Evolutionary conservation across 345 rosid species (phyloP).

Genomic region (Odontarrhena argentea): DNA sequence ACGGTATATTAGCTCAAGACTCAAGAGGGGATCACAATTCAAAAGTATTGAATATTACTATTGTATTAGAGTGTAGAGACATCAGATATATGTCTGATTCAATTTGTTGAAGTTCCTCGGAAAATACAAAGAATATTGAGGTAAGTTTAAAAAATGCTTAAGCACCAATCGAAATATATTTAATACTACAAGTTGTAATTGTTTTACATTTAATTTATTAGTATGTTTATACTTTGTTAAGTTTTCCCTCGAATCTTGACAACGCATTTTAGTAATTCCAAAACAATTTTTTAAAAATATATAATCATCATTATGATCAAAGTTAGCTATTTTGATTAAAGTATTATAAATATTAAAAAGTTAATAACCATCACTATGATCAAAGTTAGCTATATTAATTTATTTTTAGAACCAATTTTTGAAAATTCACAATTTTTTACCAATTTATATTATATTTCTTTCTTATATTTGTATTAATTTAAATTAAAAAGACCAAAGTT

Average conservation of each 20-base stretch:
- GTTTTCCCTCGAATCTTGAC: neutral
- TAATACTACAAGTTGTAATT: slow-evolving; percentile 7
- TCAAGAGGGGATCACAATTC: slow-evolving; percentile 5
- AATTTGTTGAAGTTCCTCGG: slow-evolving; percentile 11
- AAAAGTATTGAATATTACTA: neutral
- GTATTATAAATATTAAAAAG: no score
- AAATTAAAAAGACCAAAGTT: neutral
- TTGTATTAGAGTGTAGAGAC: neutral
- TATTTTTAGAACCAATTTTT: no score
- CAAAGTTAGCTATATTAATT: no score
- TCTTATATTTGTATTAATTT: neutral
- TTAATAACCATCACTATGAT: no score
- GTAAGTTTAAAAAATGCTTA: neutral
- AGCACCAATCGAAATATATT: slow-evolving; percentile 8
- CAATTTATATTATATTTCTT: neutral
- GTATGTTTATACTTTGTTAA: neutral
- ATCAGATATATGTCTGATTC: slow-evolving; percentile 9
- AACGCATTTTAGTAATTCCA: slow-evolving; percentile 9
- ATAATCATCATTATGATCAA: no score
- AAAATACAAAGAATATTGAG: neutral
- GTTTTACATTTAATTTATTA: neutral
- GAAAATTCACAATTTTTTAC: no score
- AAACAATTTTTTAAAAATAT: neutral
- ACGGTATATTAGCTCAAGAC: slow-evolving; percentile 15
- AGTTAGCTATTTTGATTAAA: no score